Base-by-base conservation (phyloP, 306 rosid genomes). In the Cucumis hystrix region DNA sequence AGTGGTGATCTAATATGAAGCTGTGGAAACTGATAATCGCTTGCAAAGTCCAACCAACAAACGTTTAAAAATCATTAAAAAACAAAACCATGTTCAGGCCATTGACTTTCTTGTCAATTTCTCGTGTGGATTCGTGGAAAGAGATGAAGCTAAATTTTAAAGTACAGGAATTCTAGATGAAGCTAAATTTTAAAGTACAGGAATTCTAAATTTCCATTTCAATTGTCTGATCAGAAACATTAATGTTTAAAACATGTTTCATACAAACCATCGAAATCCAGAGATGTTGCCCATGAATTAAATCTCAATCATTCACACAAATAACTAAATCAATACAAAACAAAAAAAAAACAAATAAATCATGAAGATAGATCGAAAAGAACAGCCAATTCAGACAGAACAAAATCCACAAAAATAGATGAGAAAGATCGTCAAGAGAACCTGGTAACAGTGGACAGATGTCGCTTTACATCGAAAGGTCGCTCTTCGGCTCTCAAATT, bases 371-470 rank as follows among this genome's bases (percentile, higher is more conserved):
- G 7, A 14, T 51, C 33, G 4, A 73, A 73, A 8, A 25, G 18
- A 62, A 3, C 9, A 55, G 11, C 16, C 12, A 3, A 35, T 10
- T 18, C 57, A 11, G 12, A 39, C 33, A 30, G 65, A 39, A 21
- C 16, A 33, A 70, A 81, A 43, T 3, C 16, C 6, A 12, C 11
- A 10, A 45, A 69, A 45, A 0, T 21, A 55, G 51, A 6, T 25
- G 41, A 71, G 64, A 77, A 51, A 76, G 18, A 25, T 55, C 28
- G 60, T 23, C 25, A 23, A 76, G 75, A 74, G 73, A 47, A 89
- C 98, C 97, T 89, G 84, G 98, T 74, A 10, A 85, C 96, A 8
- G 97, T 89, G 10, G 97, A 92, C 17, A 95, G 92, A 74, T 89
- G 96, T 33, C 86, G 71, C 65, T 90, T 87, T 77, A 92, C 93